A percentile compares a stretch with the other conserved stretches of the same genome.
phyloP scores from a whole-genome alignment of 352 stramenopile genomes.

The Globisporangium iwayamae region DNA sequence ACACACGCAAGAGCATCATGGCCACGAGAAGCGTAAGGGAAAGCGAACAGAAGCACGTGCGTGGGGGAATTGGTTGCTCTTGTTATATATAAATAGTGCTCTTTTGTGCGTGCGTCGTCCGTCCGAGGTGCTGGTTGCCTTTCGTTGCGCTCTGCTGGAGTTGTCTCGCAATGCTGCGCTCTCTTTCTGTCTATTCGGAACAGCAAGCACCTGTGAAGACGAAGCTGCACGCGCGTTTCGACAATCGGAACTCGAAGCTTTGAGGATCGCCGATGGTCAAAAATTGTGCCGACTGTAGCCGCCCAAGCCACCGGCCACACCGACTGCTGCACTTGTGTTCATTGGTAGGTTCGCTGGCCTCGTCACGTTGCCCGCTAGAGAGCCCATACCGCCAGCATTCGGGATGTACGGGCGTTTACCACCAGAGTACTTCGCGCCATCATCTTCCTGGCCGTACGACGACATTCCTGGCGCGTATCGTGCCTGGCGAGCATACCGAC shows the following conservation, averaged over 20 bases:
- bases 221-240: not conserved
- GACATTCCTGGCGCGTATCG: slow-evolving; percentile 69
- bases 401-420: slow-evolving; percentile 49
- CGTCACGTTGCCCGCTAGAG: slow-evolving; percentile 13
- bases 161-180: not conserved
- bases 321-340: slow-evolving; percentile 45
- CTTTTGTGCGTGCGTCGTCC: slow-evolving; percentile 17
- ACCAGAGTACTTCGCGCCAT: slow-evolving; percentile 54
- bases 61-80: slow-evolving; percentile 9
- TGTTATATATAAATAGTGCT: slow-evolving; percentile 53
- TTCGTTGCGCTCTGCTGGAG: not conserved
- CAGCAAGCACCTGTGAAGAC: slow-evolving; percentile 2
- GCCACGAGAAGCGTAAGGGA: not conserved
- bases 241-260: slow-evolving; percentile 4
- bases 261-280: slow-evolving; percentile 25
- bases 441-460: slow-evolving; percentile 44
- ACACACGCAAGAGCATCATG: not conserved
- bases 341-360: slow-evolving; percentile 24
- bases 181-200: not conserved
- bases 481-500: slow-evolving; percentile 76
- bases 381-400: slow-evolving; percentile 20
- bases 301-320: slow-evolving; percentile 38
- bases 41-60: not conserved
- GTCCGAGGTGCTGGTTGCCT: slow-evolving; percentile 3
- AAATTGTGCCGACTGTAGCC: slow-evolving; percentile 82